Conservation (phyloP, 75 land plant genomes). For the Adiantum capillusveneris region DNA sequence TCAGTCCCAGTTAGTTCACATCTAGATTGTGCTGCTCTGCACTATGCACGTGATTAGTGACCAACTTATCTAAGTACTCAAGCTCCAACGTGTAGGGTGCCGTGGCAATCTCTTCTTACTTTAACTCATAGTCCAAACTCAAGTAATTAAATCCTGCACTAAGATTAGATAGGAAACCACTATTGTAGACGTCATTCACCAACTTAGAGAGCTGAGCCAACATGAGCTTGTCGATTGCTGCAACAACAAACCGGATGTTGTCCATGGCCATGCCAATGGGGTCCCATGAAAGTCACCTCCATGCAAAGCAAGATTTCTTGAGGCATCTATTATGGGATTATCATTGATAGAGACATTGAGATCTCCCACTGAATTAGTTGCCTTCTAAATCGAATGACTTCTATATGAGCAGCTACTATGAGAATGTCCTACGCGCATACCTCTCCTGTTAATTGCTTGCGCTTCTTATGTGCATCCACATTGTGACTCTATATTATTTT, state of each 20-base stretch:
- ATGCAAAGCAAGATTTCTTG: slow-evolving; percentile 23
- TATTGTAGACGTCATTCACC: slow-evolving; percentile 46
- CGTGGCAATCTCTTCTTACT: slow-evolving; percentile 31
- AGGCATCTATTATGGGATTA: slow-evolving; percentile 31
- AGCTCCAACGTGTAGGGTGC: slow-evolving; percentile 38
- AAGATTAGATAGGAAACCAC: slow-evolving; percentile 31
- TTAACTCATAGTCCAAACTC: slow-evolving; percentile 31
- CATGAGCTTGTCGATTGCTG: slow-evolving; percentile 44
- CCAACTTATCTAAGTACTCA: slow-evolving; percentile 32
- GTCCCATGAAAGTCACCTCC: slow-evolving; percentile 49
- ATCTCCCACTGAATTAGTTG: slow-evolving; percentile 30
- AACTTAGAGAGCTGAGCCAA: slow-evolving; percentile 54
- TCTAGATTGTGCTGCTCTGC: slow-evolving; percentile 39
- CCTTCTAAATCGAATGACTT: slow-evolving; percentile 15
- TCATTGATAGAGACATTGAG: slow-evolving; percentile 34
- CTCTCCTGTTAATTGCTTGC: slow-evolving; percentile 67
- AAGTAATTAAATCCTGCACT: slow-evolving; percentile 30
- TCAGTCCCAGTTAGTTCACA: too few relatives aligned
- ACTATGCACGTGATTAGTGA: slow-evolving; percentile 34
- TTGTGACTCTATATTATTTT: too few relatives aligned
- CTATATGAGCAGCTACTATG: slow-evolving; percentile 28
- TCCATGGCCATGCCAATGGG: slow-evolving; percentile 41
- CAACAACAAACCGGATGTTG: slow-evolving; percentile 28
- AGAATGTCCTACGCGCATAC: slow-evolving; percentile 41
- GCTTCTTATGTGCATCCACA: too few relatives aligned